Conservation (phyloP, 768 basidiomycete genomes). For the Antrodiella citrinella region DNA sequence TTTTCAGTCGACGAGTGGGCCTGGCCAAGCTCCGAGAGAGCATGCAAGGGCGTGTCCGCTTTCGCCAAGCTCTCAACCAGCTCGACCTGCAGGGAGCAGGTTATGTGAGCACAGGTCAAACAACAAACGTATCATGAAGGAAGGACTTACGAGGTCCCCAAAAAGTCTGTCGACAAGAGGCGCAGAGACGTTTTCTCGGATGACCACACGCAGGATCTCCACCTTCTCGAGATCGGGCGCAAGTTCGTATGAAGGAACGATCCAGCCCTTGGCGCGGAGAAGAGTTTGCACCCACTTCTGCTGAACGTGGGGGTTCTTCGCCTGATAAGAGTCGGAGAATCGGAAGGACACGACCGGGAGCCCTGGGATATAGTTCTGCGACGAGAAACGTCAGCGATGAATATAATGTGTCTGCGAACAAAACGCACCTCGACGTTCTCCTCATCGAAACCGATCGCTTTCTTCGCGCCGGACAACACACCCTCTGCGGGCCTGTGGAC, state of each 20-base stretch:
- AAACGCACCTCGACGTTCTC: constrained; percentile 49
- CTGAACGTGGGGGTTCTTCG: constrained; percentile 45
- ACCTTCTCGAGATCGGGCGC: constrained; percentile 41
- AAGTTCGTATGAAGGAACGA: constrained; percentile 55
- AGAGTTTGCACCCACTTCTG: constrained; percentile 51
- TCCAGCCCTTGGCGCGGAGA: constrained; percentile 43
- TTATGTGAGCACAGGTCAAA: not conserved
- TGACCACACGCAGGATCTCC: constrained; percentile 57
- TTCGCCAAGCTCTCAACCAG: constrained; percentile 51
- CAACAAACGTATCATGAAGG: not conserved
- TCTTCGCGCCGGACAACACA: constrained; percentile 23
- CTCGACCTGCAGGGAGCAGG: constrained; percentile 37
- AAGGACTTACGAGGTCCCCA: constrained; percentile 50
- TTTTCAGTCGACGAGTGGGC: constrained; percentile 28
- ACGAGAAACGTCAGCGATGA: constrained; percentile 7
- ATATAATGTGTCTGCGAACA: not conserved
- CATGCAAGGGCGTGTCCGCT: constrained; percentile 40
- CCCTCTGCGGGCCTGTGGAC: constrained; percentile 37
- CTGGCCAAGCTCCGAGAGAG: constrained; percentile 35
- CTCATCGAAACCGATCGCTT: constrained; percentile 34
- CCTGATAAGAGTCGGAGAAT: constrained; percentile 46
- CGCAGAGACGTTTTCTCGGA: constrained; percentile 47
- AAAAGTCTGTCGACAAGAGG: constrained; percentile 47
- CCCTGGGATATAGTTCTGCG: constrained; percentile 38
- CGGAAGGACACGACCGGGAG: constrained; percentile 47